Base-by-base conservation (phyloP, 768 basidiomycete genomes). In the Infundibulicybe gibba region DNA sequence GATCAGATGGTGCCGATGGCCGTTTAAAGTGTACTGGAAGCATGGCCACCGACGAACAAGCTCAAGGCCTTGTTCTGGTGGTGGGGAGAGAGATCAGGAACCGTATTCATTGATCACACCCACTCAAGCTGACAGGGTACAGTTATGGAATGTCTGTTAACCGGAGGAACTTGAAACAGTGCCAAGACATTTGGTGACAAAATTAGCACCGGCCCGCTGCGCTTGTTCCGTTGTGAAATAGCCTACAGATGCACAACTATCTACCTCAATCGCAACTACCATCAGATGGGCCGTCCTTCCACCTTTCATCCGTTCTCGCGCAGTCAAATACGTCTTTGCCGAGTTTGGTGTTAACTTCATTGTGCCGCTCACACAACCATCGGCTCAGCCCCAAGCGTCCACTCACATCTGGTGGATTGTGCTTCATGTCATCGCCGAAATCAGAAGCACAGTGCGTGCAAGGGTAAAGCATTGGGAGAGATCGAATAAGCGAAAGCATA, bases 361-460 rank as follows among this genome's bases (percentile, higher is more conserved):
- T 98, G 62, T 98, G 95, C 56, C 88, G 72, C 65, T 87, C 79
- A 60, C 95, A 97, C 51, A 98, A 72, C 94, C 94, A 97, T 56
- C 71, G 70, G 57, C 85, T 88, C 57, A 97, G 65, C 43, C 70
- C 76, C 2, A 66, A 68, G 48, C 89, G 72, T 40, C 82, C 78
- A 51, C 80, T 84, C 15, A 95, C 89, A 57, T 93, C 86, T 2
- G 92, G 92, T 21, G 90, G 86, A 56, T 80, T 64, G 12, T 52
- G 59, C 54, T 71, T 71, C 45, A 95, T 77, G 57, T 86, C 77
- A 53, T 83, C 71, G 16, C 81, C 87, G 44, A 97, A 82, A 66
- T 97, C 88, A 15, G 71, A 68, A 6, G 92, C 94, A 61, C 95
- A 98, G 61, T 81, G 80, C 13, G 76, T 69, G 62, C 95, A 98